phyloP scores from a whole-genome alignment of 192 early-diverging fungal genomes.

The Dimargaris xerosporica region DNA sequence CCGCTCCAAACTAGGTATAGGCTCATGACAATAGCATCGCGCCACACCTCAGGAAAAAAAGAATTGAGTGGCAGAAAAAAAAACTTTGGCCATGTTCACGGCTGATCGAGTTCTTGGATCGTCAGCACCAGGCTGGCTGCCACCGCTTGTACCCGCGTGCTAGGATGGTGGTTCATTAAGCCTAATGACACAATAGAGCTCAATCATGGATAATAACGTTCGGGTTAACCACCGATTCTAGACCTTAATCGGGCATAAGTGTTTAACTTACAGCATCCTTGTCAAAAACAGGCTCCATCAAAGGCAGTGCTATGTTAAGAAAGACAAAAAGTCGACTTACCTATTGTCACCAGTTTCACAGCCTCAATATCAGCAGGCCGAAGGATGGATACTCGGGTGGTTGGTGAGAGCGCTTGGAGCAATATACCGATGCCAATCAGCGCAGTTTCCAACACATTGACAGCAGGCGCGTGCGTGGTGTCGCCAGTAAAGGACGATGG shows the following conservation, averaged over 20 bases:
- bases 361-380: neutral
- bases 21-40: too few species aligned
- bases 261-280: neutral
- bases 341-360: neutral
- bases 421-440: neutral
- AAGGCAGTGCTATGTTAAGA: neutral
- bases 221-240: neutral
- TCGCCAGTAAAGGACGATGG: neutral
- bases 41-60: too few species aligned
- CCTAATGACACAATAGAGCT: neutral
- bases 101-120: neutral
- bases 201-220: neutral
- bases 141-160: neutral
- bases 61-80: too few species aligned
- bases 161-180: constrained; percentile 7
- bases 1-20: too few species aligned
- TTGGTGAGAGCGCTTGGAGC: neutral
- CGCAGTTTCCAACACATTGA: neutral
- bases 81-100: too few species aligned
- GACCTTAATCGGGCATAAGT: too few species aligned
- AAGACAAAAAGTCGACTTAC: neutral
- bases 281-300: neutral
- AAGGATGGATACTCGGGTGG: neutral
- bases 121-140: constrained; percentile 2
- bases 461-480: too few species aligned